phyloP scores from a whole-genome alignment of 768 basidiomycete species.

The Rhizopogon vulgaris region DNA sequence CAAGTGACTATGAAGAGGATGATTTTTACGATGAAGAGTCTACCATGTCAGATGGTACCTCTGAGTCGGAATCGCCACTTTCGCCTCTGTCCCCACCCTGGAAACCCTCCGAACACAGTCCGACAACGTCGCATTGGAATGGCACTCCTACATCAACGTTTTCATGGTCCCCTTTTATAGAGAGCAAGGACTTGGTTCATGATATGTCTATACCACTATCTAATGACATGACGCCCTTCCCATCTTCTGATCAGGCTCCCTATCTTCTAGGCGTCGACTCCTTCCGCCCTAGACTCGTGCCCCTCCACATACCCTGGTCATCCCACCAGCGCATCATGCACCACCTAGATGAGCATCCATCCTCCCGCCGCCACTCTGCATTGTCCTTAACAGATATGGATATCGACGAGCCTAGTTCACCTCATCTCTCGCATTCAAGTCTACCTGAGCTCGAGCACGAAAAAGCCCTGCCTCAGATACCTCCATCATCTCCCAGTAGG shows the following conservation, averaged over 20 bases:
- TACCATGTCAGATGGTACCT: conserved; percentile 10
- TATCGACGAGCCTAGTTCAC: conserved; percentile 17
- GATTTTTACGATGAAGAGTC: conserved; percentile 11
- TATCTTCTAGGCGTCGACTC: conserved; percentile 21
- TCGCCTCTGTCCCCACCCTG: conserved; percentile 33
- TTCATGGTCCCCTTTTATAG: conserved; percentile 12
- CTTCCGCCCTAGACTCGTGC: conserved; percentile 11
- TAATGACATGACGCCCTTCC: conserved; percentile 8
- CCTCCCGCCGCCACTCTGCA: conserved; percentile 6
- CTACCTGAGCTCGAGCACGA: conserved; percentile 29
- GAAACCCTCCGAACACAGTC: conserved; percentile 10
- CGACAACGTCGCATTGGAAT: conserved; percentile 10
- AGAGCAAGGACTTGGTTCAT: conserved; percentile 7
- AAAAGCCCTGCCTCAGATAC: conserved; percentile 7
- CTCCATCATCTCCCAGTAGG: conserved; percentile 24
- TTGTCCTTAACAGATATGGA: conserved; percentile 15
- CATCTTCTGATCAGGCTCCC: conserved; percentile 9
- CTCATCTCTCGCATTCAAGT: conserved; percentile 23
- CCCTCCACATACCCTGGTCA: conserved; percentile 20
- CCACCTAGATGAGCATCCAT: conserved; percentile 7
- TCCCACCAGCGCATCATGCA: conserved; percentile 14
- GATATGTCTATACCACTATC: conserved; percentile 4
- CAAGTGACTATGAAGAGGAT: conserved; percentile 16
- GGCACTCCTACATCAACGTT: conserved; percentile 12
- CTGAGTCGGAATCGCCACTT: conserved; percentile 14